Evolutionary conservation across 2,329 filamentous ascomycete species (phyloP), one percentile per base, ranked within the genome.

Genomic region (Cladophialophora immunda): DNA sequence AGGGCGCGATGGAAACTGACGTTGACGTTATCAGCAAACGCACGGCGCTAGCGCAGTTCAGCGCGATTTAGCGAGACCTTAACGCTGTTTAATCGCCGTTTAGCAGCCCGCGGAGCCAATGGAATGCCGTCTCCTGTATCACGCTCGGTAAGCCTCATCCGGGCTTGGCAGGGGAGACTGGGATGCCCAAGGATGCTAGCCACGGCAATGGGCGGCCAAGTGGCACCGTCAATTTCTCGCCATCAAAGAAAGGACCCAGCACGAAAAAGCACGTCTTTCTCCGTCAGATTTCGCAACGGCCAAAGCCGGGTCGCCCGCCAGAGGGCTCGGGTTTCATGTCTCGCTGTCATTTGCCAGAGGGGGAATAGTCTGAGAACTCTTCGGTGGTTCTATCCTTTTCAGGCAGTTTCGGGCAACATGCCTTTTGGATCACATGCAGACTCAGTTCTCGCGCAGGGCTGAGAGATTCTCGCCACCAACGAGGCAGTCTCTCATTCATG

Each of bases 151-250:
- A 57, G 29, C 55, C 32, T 38, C 32, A 25, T 57, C 55, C 52
- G 38, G 30, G 22, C 58, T 61, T 61, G 58, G 58, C 58, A 61
- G 58, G 58, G 45, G 45, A 50, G 22, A 15, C 38, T 41, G 11
- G 13, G 15, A 38, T n/a, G 17, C 17, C 17, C 15, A n/a, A 11
- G 3, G 19, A 22, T n/a, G 22, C 19, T 25, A 2, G 19, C 9
- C 45, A 25, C 19, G 19, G 45, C 45, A 50, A 25, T 50, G 45
- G 22, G 11, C 45, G 19, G 22, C 19, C 45, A 25, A 50, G 45
- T 50, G 45, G 45, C 17, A 25, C 45, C 45, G 9, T 25, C 45
- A 50, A 50, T 50, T 50, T 50, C 7, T 50, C 45, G 19, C 13
- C 7, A 11, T 25, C 7, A 11, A 17, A 4, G 7, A 25, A 25